Evolutionary conservation across 2,329 filamentous ascomycete genomes (phyloP), one percentile per base, ranked within the genome.

Genomic region (Cephalotrichum gorgonifer): DNA sequence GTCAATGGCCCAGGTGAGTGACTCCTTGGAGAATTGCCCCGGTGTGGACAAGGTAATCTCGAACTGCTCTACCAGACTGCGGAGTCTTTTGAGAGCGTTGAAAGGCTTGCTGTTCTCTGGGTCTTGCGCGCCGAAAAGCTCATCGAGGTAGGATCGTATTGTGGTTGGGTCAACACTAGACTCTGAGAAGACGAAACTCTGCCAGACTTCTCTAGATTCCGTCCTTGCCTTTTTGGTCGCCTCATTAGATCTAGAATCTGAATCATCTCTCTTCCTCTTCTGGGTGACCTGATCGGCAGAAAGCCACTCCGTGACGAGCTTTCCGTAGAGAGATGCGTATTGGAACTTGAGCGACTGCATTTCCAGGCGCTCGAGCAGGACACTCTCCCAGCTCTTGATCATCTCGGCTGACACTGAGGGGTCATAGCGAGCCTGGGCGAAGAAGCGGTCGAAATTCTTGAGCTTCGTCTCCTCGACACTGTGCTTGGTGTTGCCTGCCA

Each of bases 271-370:
- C 30, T 27, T 26, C 11, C 44, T 15, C 22, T n/a, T 26, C 43
- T 6, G 22, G 9, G 6, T 12, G n/a, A 25, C 25, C 54, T 61
- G 51, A 2, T 60, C 60, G 1, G 58, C 55, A 1, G 64, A 64
- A 1, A 73, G 59, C 70, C 70, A 74, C 52, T 74, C 71, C 1
- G 64, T 72, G n/a, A 72, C 70, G 4, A 74, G 62, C 44, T 69
- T 61, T 3, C 66, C 69, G 41, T 73, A 73, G 2, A 74, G 60
- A 8, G 66, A 64, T 0, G 71, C 70, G 43, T 69, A 72, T 47
- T 66, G 56, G 48, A 68, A 71, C 52, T 66, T 70, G 15, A 66
- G 62, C 6, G 67, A 68, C 47, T 70, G 66, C 33, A 59, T 62
- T 20, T 70, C 57, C 12, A 74, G 57, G 33, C 69, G 62, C 3